phyloP scores from a whole-genome alignment of 257 asterid genomes.

The Handroanthus guayacan region DNA sequence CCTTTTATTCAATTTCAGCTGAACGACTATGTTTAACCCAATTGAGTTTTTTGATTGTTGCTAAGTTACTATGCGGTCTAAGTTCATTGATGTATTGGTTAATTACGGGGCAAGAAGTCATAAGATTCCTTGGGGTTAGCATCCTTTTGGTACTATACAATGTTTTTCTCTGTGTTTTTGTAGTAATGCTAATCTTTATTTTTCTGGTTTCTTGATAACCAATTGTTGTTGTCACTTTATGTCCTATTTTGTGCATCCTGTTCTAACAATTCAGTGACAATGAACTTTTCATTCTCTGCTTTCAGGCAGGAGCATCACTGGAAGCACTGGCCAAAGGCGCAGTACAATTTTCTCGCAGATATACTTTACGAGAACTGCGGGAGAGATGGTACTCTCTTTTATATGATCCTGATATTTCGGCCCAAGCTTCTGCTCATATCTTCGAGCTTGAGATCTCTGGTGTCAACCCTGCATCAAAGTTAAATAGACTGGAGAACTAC shows the following conservation, averaged over 20 bases:
- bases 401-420: conserved; percentile 78
- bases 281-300: conserved; percentile 28
- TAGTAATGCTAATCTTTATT: background rate
- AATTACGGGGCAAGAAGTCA: background rate
- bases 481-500: conserved; percentile 55
- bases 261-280: conserved; percentile 17
- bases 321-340: conserved; percentile 98
- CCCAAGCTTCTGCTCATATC: conserved; percentile 68
- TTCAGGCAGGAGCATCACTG: conserved; percentile 86
- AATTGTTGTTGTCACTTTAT: conserved; percentile 7
- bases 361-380: conserved; percentile 68
- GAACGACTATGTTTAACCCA: too few species aligned
- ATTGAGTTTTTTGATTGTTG: background rate
- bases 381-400: conserved; percentile 90
- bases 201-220: conserved; percentile 17
- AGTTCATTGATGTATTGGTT: conserved; percentile 22
- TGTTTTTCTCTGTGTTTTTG: background rate
- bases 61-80: background rate
- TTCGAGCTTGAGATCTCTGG: conserved; percentile 88
- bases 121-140: background rate
- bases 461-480: conserved; percentile 56
- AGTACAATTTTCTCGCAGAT: conserved; percentile 82
- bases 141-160: background rate
- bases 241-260: conserved; percentile 7
- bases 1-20: too few species aligned